Evolutionary conservation across 495 filamentous ascomycete species (phyloP).

Genomic region (Aspergillus saccharolyticus): DNA sequence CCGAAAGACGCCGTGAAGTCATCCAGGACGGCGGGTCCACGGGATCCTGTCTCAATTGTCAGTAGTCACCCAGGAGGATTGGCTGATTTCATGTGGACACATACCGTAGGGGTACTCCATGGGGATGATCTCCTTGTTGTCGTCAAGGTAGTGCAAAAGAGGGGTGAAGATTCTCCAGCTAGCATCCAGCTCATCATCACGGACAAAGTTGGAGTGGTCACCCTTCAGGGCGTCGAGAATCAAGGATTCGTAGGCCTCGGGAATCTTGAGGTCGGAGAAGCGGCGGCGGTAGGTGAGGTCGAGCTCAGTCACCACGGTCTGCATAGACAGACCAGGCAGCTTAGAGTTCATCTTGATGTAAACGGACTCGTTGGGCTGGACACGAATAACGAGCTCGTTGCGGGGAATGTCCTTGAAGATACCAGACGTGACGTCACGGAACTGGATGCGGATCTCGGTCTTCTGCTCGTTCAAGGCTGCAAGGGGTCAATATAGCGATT

Average conservation of each 20-base stretch:
- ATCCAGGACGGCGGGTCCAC: conserved; percentile 92
- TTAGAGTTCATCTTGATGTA: conserved; percentile 99
- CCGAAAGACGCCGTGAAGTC: conserved; percentile 98
- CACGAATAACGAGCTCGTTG: conserved; percentile 98
- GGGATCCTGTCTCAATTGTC: conserved; percentile 61
- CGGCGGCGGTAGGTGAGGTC: conserved; percentile 97
- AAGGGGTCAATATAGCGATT: conserved; percentile 7
- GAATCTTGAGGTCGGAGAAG: conserved; percentile 99
- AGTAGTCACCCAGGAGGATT: conserved; percentile 1
- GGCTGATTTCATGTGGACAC: conserved; percentile 18
- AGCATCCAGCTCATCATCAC: conserved; percentile 96
- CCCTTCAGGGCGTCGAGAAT: conserved; percentile 98
- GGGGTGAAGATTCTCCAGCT: conserved; percentile 99
- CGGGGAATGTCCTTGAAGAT: conserved; percentile 99
- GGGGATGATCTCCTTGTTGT: conserved; percentile 97
- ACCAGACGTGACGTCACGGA: conserved; percentile 97
- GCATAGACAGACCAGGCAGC: conserved; percentile 96
- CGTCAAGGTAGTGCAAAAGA: conserved; percentile 94
- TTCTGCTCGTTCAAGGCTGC: conserved; percentile 97
- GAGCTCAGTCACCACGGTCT: conserved; percentile 98
- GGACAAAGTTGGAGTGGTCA: conserved; percentile 99
- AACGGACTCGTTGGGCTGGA: conserved; percentile 98
- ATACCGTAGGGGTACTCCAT: conserved; percentile 99
- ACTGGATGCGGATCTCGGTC: conserved; percentile 98
- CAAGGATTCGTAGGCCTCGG: conserved; percentile 96